These are phyloP conservation scores for Solanum etuberosum DNA, from an alignment of 257 asterid species.

Conservation along the genomic window DNA sequence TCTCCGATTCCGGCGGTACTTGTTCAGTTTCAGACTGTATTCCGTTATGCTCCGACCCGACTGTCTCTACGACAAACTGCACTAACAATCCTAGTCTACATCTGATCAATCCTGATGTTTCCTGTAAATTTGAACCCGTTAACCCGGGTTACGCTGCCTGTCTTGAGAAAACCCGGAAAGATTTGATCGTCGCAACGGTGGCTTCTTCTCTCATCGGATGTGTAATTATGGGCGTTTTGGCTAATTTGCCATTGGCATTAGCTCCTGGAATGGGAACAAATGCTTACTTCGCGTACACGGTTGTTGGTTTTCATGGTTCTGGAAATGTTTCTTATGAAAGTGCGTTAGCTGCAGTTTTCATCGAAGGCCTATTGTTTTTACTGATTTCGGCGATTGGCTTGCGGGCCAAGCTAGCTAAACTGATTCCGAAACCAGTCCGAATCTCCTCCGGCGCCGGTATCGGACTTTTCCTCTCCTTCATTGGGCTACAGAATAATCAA, in stretches of 20 bases:
- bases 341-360: conserved; percentile 82
- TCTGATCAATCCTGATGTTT: conserved; percentile 38
- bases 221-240: conserved; percentile 71
- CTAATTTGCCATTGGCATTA: conserved; percentile 63
- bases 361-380: conserved; percentile 66
- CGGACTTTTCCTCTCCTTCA: conserved; percentile 76
- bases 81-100: conserved; percentile 20
- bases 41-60: conserved; percentile 60
- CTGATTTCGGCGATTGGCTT: conserved; percentile 64
- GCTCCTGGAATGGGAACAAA: conserved; percentile 97
- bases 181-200: conserved; percentile 75
- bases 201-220: conserved; percentile 79
- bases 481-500: conserved; percentile 72
- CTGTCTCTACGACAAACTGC: conserved; percentile 36
- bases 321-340: conserved; percentile 61
- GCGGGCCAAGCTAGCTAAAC: conserved; percentile 65
- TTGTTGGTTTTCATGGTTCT: conserved; percentile 91
- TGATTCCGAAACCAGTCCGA: conserved; percentile 75
- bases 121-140: conserved; percentile 79
- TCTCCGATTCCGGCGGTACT: conserved; percentile 89
- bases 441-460: conserved; percentile 90
- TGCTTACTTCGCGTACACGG: conserved; percentile 88
- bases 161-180: conserved; percentile 47
- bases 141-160: conserved; percentile 92
- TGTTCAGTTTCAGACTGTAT: conserved; percentile 85